Evolutionary conservation across 2,329 filamentous ascomycete genomes (phyloP).

Genomic region (Trichophyton benhamiae): DNA sequence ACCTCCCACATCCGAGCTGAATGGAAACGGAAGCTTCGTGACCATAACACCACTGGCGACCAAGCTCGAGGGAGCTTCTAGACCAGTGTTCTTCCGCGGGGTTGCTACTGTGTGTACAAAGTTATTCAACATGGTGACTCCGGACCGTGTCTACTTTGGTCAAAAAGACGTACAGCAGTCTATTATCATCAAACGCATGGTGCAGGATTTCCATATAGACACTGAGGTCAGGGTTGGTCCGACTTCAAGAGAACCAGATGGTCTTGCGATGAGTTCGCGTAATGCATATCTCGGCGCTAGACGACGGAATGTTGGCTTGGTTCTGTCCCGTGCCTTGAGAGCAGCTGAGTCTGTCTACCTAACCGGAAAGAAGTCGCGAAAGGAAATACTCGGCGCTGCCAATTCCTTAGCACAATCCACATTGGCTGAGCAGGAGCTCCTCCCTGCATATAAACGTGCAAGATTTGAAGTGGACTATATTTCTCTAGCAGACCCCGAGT

Average conservation of each 20-base stretch:
- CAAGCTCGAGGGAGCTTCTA: slow-evolving; percentile 68
- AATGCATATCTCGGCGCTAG: slow-evolving; percentile 83
- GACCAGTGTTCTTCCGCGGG: slow-evolving; percentile 91
- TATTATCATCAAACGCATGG: slow-evolving; percentile 74
- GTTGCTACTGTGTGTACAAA: slow-evolving; percentile 97
- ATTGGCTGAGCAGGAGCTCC: slow-evolving; percentile 48
- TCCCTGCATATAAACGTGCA: slow-evolving; percentile 50
- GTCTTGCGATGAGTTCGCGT: slow-evolving; percentile 78
- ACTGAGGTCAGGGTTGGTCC: slow-evolving; percentile 60
- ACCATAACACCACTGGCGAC: slow-evolving; percentile 74
- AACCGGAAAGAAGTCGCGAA: slow-evolving; percentile 42
- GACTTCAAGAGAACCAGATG: slow-evolving; percentile 66
- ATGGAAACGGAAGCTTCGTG: slow-evolving; percentile 77
- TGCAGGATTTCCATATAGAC: slow-evolving; percentile 73
- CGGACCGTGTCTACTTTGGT: slow-evolving; percentile 78
- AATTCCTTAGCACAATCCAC: slow-evolving; percentile 45
- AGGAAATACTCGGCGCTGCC: slow-evolving; percentile 61
- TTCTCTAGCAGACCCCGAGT: slow-evolving; percentile 73
- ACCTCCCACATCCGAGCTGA: slow-evolving; percentile 56
- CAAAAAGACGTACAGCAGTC: slow-evolving; percentile 98
- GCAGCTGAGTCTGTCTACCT: slow-evolving; percentile 58
- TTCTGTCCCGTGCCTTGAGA: slow-evolving; percentile 56
- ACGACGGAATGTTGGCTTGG: slow-evolving; percentile 57
- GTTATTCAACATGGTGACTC: slow-evolving; percentile 68
- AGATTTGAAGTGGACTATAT: slow-evolving; percentile 83